Base-by-base conservation (phyloP, 805 yeast genomes). In the Teunomyces kruisii region DNA sequence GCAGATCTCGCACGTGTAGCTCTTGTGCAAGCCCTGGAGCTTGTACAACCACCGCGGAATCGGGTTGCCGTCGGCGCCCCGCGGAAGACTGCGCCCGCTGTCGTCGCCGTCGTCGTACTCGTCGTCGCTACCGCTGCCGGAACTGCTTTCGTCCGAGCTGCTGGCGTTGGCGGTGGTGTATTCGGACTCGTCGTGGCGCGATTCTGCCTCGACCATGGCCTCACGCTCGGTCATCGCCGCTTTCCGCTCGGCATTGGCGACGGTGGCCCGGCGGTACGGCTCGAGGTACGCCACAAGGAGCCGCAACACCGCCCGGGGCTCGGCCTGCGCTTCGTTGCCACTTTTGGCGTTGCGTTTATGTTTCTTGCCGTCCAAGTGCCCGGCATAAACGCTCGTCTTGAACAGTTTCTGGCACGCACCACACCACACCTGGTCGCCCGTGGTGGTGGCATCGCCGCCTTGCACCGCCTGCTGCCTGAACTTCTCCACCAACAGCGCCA, bases 41-140 rank as follows among this genome's bases (percentile, higher is more conserved):
- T 91, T 94, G 73, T 81, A 91, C 24, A 94, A 70, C 99, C 99
- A 94, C 44, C 75, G 81, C 1, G 99, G 99, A 24, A 94, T 88
- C 0, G 97, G 97, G 32, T 76, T 78, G 0, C 97, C 97, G 64
- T 91, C 97, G 14, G 87, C 78, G 0, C 96, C 98, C 0, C 88
- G 42, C 0, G 96, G 96, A 44, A 88, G 62, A 12, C 16, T 36
- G 14, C 27, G 24, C 8, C 12, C 12, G n/a, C 4, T 17, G 13
- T 4, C 6, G 42, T 57, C 62, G 26, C 59, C 57, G 14, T 57
- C 51, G 7, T 57, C 68, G 28, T 60, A 62, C 5, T 64, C 70
- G 9, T 64, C 73, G 9, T 58, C 67, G 2, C 61, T 61, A 24
- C 33, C 47, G 4, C 61, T 61, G 28, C 33, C 47, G 4, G 42